Conservation (phyloP, 202 grass and related monocot genomes). For the Musa balbisiana region DNA sequence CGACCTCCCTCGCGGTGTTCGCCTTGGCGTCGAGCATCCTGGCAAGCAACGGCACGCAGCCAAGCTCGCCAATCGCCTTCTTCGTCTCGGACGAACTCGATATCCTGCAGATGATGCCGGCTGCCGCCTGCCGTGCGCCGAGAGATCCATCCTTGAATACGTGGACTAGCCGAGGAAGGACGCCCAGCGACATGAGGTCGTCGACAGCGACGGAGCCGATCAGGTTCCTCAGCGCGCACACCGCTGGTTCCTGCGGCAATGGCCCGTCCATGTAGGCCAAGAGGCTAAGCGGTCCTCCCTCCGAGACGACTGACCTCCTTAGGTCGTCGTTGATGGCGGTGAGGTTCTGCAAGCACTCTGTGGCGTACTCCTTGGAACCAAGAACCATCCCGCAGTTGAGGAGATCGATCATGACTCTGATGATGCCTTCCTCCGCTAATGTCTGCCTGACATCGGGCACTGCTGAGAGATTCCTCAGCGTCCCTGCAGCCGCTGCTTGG, state of each 20-base stretch:
- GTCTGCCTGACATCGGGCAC: slow-evolving; percentile 72
- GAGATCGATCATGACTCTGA: slow-evolving; percentile 76
- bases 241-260: slow-evolving; percentile 59
- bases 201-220: slow-evolving; percentile 41
- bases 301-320: slow-evolving; percentile 52
- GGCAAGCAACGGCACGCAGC: slow-evolving; percentile 60
- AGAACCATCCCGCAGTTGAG: slow-evolving; percentile 54
- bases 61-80: slow-evolving; percentile 64
- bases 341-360: slow-evolving; percentile 86
- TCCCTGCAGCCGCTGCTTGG: slow-evolving; percentile 53
- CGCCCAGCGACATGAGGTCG: slow-evolving; percentile 49
- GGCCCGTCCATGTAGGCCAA: slow-evolving; percentile 73
- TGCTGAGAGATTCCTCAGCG: slow-evolving; percentile 78
- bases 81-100: slow-evolving; percentile 68
- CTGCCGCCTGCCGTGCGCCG: slow-evolving; percentile 68
- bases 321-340: slow-evolving; percentile 67
- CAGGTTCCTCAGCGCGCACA: slow-evolving; percentile 68
- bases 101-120: slow-evolving; percentile 60
- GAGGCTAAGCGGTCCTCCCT: slow-evolving; percentile 66
- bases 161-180: slow-evolving; percentile 68
- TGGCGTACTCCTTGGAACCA: slow-evolving; percentile 80
- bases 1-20: slow-evolving; percentile 54
- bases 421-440: slow-evolving; percentile 68
- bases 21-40: slow-evolving; percentile 79
- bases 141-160: slow-evolving; percentile 67